phyloP scores from a whole-genome alignment of 768 basidiomycete genomes.

The Psilocybe cubensis region DNA sequence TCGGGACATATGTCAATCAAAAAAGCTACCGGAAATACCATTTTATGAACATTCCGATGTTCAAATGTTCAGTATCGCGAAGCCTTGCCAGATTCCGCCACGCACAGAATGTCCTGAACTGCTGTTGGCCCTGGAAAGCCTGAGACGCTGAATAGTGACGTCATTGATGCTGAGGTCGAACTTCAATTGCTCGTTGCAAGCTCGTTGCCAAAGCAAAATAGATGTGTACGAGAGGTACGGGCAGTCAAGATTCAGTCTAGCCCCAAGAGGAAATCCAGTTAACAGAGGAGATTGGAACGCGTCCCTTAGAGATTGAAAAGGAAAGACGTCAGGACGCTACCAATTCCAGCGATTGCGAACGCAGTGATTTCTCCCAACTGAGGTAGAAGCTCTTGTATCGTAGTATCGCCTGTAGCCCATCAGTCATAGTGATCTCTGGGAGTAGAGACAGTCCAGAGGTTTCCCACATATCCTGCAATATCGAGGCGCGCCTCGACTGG shows the following conservation, averaged over 20 bases:
- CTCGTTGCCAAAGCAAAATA: too few species aligned
- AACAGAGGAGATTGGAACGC: neutral
- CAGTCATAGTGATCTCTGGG: neutral
- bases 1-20: too few species aligned
- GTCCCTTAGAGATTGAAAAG: neutral
- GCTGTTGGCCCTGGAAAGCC: too few species aligned
- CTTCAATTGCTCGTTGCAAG: too few species aligned
- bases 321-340: neutral
- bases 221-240: too few species aligned
- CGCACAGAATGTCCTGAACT: neutral
- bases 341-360: neutral
- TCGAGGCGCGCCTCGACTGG: neutral
- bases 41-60: too few species aligned
- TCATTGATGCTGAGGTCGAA: neutral
- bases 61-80: neutral
- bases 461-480: neutral
- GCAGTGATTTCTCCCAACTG: neutral
- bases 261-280: neutral
- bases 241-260: neutral
- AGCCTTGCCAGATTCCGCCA: neutral
- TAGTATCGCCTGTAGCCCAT: neutral
- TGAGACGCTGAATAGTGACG: neutral
- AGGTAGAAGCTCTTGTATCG: neutral
- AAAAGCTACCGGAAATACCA: too few species aligned
- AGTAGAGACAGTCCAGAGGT: neutral